Percentiles rank a stretch among this genome's conserved stretches.
phyloP scores from a whole-genome alignment of 1,284 basidiomycete genomes.

The Testicularia cyperi region DNA sequence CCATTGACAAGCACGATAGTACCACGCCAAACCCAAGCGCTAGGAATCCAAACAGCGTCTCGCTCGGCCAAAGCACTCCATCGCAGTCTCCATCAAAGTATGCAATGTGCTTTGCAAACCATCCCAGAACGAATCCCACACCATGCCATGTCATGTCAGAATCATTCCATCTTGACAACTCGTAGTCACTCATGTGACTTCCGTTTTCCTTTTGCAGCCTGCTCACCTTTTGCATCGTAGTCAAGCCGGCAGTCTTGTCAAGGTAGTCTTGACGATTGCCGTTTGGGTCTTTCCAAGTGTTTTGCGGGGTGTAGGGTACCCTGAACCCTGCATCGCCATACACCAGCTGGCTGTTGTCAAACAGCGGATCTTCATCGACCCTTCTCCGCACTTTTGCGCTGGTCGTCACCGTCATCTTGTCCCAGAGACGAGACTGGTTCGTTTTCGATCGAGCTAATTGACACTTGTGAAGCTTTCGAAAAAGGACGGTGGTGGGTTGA shows the following conservation, averaged over 20 bases:
- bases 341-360: conserved; percentile 39
- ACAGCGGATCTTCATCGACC: conserved; percentile 34
- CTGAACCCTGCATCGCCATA: conserved; percentile 16
- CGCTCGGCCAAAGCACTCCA: conserved; percentile 66
- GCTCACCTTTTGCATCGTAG: conserved; percentile 60
- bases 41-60: conserved; percentile 66
- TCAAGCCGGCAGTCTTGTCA: conserved; percentile 32
- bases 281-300: conserved; percentile 39
- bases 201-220: too few species aligned
- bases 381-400: conserved; percentile 14
- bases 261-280: conserved; percentile 37
- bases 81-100: conserved; percentile 65
- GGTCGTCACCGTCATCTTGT: too few species aligned
- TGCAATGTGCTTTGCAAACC: conserved; percentile 60
- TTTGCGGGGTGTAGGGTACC: conserved; percentile 40
- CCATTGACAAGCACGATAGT: conserved; percentile 60
- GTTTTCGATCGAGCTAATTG: too few species aligned
- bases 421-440: too few species aligned
- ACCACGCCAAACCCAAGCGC: conserved; percentile 63
- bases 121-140: neutral
- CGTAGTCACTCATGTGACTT: too few species aligned
- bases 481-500: too few species aligned
- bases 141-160: neutral
- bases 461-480: too few species aligned
- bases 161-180: too few species aligned